Evolutionary conservation across 352 stramenopile species (phyloP), one percentile per base, ranked within the genome.

Genomic region (Pythium oligandrum): DNA sequence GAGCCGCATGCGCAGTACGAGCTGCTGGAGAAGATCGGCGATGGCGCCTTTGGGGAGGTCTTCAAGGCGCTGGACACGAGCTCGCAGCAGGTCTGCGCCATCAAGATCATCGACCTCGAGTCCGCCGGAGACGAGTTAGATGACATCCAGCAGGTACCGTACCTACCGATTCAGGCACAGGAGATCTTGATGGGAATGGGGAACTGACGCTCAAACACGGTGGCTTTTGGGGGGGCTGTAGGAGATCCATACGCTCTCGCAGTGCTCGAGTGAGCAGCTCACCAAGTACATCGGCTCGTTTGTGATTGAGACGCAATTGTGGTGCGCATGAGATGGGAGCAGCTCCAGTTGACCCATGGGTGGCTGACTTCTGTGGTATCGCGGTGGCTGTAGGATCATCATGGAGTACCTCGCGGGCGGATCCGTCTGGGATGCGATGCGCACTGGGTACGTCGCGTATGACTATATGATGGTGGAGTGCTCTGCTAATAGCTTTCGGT

Each of bases 371-470:
- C 17, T 26, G 17, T 26, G 36, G 35, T 53, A 10, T 53, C 35
- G 8, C 38, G 3, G 3, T 32, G 37, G 12, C 39, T 57, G 56
- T 8, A 90, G 86, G 73, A 98, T 98, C 62, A 82, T 96, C 44
- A 97, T 98, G 86, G 95, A 98, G 59, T 96, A 90, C 65, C 86
- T 98, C 38, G 80, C 93, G 9, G 90, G 90, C 3, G 91, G 90
- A 1, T 95, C 85, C 0, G 78, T 98, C 30, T 88, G 92, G 39
- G 88, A 97, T 54, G 70, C 89, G 42, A 92, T 98, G 71, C 75
- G 78, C 35, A 76, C 77, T 12, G 78, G 73, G 63, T 85, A 66
- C 45, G 53, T 55, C 31, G 26, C 36, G 12, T 5, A 45, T n/a
- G 32, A 12, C 17, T 8, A 10, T 12, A 35, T 7, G 8, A 35